phyloP scores from a whole-genome alignment of 2,329 filamentous ascomycete species.

The Parafenestella ontariensis region DNA sequence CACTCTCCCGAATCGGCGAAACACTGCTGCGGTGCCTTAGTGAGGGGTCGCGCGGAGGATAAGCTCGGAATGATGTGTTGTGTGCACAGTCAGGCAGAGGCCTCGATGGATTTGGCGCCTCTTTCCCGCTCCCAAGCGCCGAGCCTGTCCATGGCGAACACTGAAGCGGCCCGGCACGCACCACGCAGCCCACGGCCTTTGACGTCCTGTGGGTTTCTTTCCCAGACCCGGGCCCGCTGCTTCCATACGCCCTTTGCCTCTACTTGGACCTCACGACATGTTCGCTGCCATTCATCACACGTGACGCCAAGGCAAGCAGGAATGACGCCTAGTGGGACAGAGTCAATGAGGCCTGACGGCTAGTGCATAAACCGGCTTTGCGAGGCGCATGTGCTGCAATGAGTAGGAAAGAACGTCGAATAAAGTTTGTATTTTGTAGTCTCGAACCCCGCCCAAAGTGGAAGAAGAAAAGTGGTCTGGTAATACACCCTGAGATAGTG shows the following conservation, averaged over 20 bases:
- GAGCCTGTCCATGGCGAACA: conserved; percentile 21
- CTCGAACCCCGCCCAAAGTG: conserved; percentile 21
- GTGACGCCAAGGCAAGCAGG: conserved; percentile 8
- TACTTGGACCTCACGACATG: neutral
- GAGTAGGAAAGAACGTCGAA: conserved; percentile 4
- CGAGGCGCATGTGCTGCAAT: neutral
- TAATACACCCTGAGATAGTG: conserved; percentile 1
- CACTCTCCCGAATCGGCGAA: conserved; percentile 40
- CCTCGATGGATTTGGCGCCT: conserved; percentile 25
- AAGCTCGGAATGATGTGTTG: conserved; percentile 49
- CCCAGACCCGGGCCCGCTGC: neutral
- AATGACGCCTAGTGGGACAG: conserved; percentile 7
- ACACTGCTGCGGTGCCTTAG: conserved; percentile 32
- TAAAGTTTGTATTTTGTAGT: conserved; percentile 25
- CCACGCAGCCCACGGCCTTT: conserved; percentile 1
- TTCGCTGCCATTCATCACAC: conserved; percentile 13
- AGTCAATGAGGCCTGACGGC: conserved; percentile 2
- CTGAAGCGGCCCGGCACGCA: neutral
- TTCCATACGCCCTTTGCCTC: too few relatives aligned
- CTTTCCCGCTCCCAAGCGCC: conserved; percentile 23
- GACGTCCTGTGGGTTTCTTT: conserved; percentile 1
- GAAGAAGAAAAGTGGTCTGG: conserved; percentile 17
- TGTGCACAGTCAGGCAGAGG: conserved; percentile 30
- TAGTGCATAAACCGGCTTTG: conserved; percentile 14
- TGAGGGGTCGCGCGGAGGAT: conserved; percentile 43